Evolutionary conservation across 345 rosid species (phyloP), one percentile per base, ranked within the genome.

Genomic region (Salix viminalis): DNA sequence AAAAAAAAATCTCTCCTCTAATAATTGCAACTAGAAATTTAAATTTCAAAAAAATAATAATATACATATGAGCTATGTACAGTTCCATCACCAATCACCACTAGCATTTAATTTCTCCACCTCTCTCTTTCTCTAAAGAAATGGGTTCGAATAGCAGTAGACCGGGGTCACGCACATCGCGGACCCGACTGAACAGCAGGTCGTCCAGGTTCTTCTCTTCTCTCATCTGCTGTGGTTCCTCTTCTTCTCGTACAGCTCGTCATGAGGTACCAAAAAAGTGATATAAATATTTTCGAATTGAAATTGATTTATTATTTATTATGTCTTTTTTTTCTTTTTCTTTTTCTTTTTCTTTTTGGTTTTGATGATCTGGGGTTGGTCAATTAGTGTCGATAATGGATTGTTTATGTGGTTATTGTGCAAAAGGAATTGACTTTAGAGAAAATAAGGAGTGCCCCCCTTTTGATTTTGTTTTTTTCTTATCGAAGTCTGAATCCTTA

Each of bases 91-190:
- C 13, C 75, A n/a, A 1, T 62, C 71, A 32, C 72, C 26, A 44
- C 61, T 64, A 39, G 15, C 72, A 6, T 72, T 44, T 21, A 4
- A 19, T 37, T 75, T 54, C 68, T 50, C 48, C 39, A n/a, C 62
- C 72, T 50, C 39, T 65, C 42, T 4, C 32, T 66, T 21, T 66
- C 21, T 60, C 30, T 70, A 50, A 21, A 36, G 60, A 70, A 71
- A 90, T 90, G 93, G 93, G 93, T 76, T 79, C 90, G 42, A 75
- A 84, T 79, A 86, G 73, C 71, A 88, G 91, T 73, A 82, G 88
- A 54, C 60, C 76, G 69, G 83, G 82, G 78, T 73, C 86, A 69
- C 81, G 72, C 74, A 80, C 75, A 23, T 52, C 83, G n/a, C 70
- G 81, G 75, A 39, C 82, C 70, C 81, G 85, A 39, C 69, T 56